Conservation (phyloP, 2,329 filamentous ascomycete species). For the Colletotrichum plurivorum region DNA sequence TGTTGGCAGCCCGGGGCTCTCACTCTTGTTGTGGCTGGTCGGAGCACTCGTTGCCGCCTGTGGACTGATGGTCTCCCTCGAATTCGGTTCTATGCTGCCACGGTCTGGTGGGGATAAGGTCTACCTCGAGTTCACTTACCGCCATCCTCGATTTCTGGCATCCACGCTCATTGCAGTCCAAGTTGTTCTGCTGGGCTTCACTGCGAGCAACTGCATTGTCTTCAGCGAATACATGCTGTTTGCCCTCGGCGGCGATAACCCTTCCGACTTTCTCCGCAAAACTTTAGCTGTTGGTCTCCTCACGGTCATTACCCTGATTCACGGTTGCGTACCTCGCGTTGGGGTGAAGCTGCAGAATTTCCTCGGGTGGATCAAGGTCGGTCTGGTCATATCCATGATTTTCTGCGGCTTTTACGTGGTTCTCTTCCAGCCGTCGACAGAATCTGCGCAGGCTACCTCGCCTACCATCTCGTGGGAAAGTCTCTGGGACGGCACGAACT, state of each 20-base stretch:
- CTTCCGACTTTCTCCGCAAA: constrained; percentile 67
- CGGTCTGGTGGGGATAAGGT: constrained; percentile 78
- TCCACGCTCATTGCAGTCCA: constrained; percentile 75
- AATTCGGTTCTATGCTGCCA: constrained; percentile 80
- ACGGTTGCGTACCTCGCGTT: constrained; percentile 69
- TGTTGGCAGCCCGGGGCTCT: constrained; percentile 76
- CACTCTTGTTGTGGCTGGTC: constrained; percentile 73
- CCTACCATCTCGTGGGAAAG: constrained; percentile 60
- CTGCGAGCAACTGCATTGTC: constrained; percentile 78
- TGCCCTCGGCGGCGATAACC: constrained; percentile 65
- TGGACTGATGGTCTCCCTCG: constrained; percentile 73
- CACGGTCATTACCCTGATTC: constrained; percentile 69
- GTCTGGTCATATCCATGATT: constrained; percentile 72
- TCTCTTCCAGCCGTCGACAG: constrained; percentile 53
- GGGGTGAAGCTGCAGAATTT: constrained; percentile 73
- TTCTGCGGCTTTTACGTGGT: constrained; percentile 73
- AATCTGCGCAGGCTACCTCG: neutral
- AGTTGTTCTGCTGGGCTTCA: constrained; percentile 75
- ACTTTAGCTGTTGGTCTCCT: constrained; percentile 70
- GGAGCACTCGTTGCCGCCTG: constrained; percentile 74
- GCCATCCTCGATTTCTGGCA: constrained; percentile 73
- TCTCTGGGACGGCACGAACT: constrained; percentile 76
- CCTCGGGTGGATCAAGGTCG: constrained; percentile 75
- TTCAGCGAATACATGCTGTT: constrained; percentile 77
- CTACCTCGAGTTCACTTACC: constrained; percentile 79